A percentile compares a stretch with the other conserved stretches of the same genome.
These are phyloP conservation scores for Epichloe baconii DNA, from an alignment of 2,329 filamentous ascomycete species.

Conservation along the genomic window DNA sequence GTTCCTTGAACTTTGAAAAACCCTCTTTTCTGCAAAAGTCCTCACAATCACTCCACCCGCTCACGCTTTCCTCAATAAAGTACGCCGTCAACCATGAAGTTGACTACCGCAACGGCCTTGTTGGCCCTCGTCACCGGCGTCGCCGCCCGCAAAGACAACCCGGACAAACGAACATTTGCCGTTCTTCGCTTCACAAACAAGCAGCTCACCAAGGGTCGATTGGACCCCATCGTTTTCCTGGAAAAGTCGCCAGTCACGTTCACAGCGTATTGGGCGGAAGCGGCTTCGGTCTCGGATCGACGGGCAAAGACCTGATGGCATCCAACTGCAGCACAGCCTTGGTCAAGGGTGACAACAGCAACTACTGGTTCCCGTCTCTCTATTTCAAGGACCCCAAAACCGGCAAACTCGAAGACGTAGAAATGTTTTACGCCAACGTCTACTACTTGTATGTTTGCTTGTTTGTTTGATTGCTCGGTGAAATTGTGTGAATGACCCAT, in stretches of 20 bases:
- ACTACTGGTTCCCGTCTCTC: constrained; percentile 65
- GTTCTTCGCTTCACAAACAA: constrained; percentile 60
- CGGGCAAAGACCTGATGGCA: constrained; percentile 41
- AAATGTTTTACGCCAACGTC: constrained; percentile 58
- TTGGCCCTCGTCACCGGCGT: constrained; percentile 27
- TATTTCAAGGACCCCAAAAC: constrained; percentile 54
- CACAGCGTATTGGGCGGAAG: constrained; percentile 62
- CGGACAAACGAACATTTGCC: constrained; percentile 42
- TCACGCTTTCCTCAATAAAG: background rate
- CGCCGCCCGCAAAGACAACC: constrained; percentile 26
- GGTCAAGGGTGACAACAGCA: constrained; percentile 54
- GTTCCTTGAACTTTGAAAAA: constrained; percentile 1
- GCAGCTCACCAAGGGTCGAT: constrained; percentile 45
- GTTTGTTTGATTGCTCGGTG: background rate
- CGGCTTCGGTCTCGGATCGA: constrained; percentile 49
- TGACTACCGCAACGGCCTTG: constrained; percentile 16
- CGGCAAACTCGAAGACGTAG: constrained; percentile 50
- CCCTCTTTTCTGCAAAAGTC: background rate
- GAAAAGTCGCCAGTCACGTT: constrained; percentile 44
- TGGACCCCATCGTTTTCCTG: constrained; percentile 57
- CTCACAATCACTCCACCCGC: background rate
- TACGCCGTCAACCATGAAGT: constrained; percentile 21
- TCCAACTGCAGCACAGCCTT: constrained; percentile 61
- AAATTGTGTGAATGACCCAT: too few relatives aligned
- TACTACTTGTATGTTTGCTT: constrained; percentile 53